Evolutionary conservation across 176 grass and related monocot genomes (phyloP).

Genomic region (Oryza longistaminata): DNA sequence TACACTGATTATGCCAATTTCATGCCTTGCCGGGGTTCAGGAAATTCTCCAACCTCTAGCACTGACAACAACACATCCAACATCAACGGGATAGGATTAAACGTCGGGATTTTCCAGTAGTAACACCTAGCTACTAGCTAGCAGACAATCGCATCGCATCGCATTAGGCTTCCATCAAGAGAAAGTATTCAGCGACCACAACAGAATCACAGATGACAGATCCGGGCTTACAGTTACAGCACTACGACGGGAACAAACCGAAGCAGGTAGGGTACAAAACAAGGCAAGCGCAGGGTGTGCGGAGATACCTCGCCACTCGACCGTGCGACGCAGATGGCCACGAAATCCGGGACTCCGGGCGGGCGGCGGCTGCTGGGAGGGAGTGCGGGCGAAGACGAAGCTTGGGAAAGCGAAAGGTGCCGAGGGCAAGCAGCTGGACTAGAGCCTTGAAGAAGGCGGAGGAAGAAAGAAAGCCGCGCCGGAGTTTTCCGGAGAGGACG

Average conservation of each 20-base stretch:
- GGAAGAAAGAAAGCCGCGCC: constrained; percentile 7
- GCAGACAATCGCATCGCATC: neutral
- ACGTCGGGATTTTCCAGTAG: neutral
- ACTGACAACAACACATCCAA: neutral
- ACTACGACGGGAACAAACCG: neutral
- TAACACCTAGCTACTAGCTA: neutral
- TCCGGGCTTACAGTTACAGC: neutral
- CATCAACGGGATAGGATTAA: neutral
- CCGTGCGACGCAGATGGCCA: neutral
- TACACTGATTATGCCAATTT: neutral
- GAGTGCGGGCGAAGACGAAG: neutral
- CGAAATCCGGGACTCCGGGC: neutral
- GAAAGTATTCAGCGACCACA: neutral
- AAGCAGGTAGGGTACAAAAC: neutral
- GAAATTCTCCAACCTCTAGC: neutral
- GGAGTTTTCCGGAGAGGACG: constrained; percentile 48
- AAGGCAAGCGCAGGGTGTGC: neutral
- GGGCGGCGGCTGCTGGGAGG: neutral
- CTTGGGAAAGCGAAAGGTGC: neutral
- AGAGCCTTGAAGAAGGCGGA: constrained; percentile 12
- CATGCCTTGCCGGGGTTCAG: neutral
- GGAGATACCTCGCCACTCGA: neutral
- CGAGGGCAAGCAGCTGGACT: neutral
- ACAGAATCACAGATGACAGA: neutral
- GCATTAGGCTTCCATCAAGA: neutral